These are phyloP conservation scores for Clitopilus passeckerianus DNA, from an alignment of 768 basidiomycete genomes.

Conservation along the genomic window DNA sequence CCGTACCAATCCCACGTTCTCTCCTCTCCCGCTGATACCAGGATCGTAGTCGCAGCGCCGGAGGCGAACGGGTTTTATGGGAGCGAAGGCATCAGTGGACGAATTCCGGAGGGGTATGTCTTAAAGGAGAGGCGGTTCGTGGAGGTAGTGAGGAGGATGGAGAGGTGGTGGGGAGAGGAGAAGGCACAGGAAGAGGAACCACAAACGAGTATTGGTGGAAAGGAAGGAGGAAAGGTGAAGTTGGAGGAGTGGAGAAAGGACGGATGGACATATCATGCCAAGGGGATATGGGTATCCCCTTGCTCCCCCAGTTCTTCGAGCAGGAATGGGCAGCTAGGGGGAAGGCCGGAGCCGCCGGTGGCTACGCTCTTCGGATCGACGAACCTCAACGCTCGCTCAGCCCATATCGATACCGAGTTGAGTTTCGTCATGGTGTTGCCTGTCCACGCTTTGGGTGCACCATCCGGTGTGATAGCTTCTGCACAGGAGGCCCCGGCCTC, in stretches of 20 bases:
- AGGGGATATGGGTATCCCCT: slow-evolving; percentile 88
- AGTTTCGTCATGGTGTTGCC: slow-evolving; percentile 81
- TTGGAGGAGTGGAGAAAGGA: slow-evolving; percentile 83
- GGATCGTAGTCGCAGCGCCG: slow-evolving; percentile 84
- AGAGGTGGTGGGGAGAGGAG: slow-evolving; percentile 28
- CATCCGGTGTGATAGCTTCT: background rate
- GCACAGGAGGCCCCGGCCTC: background rate
- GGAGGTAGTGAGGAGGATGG: slow-evolving; percentile 49
- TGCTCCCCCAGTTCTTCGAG: too few relatives aligned
- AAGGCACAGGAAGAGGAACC: slow-evolving; percentile 20
- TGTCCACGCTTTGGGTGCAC: background rate
- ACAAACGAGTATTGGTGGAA: background rate
- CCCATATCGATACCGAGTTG: slow-evolving; percentile 87
- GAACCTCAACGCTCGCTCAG: slow-evolving; percentile 88
- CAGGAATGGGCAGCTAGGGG: slow-evolving; percentile 23
- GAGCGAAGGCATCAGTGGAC: slow-evolving; percentile 83
- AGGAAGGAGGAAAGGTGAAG: slow-evolving; percentile 41
- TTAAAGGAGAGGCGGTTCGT: slow-evolving; percentile 83
- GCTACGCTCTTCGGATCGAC: slow-evolving; percentile 92
- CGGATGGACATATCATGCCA: slow-evolving; percentile 98
- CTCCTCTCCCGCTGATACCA: slow-evolving; percentile 47
- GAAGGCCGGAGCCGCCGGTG: slow-evolving; percentile 40
- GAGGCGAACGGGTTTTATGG: slow-evolving; percentile 97
- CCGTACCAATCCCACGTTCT: slow-evolving; percentile 76
- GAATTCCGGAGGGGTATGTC: slow-evolving; percentile 96